Percentiles rank a stretch among this genome's conserved stretches.
Conservation (phyloP, 2,329 filamentous ascomycete species). For the Trichoderma sp. region DNA sequence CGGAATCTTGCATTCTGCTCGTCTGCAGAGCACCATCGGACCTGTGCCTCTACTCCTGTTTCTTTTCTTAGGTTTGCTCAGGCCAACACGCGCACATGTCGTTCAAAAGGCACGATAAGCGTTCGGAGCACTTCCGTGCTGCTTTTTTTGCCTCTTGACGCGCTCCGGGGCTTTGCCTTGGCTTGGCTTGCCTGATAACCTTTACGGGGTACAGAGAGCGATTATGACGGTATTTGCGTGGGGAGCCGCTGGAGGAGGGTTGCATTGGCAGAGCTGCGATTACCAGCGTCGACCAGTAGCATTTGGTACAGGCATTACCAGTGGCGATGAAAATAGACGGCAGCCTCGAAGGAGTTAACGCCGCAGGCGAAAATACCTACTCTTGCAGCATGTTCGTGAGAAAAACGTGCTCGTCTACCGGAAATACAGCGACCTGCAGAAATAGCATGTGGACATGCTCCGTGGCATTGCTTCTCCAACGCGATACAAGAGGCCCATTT, state of each 20-base stretch:
- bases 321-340: slow-evolving; percentile 15
- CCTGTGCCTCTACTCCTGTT: not conserved
- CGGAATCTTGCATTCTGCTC: slow-evolving; percentile 5
- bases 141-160: not conserved
- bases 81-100: not conserved
- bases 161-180: not conserved
- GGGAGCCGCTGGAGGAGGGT: slow-evolving; percentile 9
- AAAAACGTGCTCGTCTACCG: not conserved
- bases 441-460: not conserved
- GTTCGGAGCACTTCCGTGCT: not conserved
- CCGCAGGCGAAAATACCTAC: not conserved
- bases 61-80: not conserved
- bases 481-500: not conserved
- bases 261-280: slow-evolving; percentile 5
- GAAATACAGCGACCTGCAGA: not conserved
- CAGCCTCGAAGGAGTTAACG: not conserved
- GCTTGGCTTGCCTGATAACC: not conserved
- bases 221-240: not conserved
- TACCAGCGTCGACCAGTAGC: not conserved
- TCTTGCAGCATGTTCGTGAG: not conserved
- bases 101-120: not conserved
- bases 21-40: not conserved
- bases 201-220: not conserved
- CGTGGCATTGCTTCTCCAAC: not conserved
- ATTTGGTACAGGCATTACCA: not conserved